Evolutionary conservation across 1,284 basidiomycete species (phyloP).

Genomic region (Lignosus rhinocerotis): DNA sequence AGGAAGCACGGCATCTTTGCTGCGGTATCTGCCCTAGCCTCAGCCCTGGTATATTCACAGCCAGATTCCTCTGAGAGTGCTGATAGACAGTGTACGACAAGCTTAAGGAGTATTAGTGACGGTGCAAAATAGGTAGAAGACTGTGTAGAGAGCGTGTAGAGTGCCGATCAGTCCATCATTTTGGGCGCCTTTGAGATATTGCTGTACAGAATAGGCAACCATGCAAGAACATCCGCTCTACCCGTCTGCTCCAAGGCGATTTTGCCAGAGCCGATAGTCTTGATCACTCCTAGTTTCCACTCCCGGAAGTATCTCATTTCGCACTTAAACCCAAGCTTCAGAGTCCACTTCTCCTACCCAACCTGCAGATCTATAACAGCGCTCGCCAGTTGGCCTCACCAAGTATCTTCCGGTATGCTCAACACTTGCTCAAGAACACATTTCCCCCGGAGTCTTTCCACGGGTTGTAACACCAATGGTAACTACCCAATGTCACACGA

Average conservation of each 20-base stretch:
- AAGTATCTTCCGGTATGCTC: not conserved
- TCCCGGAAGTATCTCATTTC: not conserved
- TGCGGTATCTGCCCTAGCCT: no score
- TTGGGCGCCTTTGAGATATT: not conserved
- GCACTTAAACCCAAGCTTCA: not conserved
- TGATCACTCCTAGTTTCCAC: not conserved
- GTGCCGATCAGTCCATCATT: not conserved
- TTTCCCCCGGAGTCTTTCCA: slow-evolving; percentile 1
- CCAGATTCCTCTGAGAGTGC: no score
- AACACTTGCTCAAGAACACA: not conserved
- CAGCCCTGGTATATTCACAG: no score
- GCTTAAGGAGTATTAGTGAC: no score
- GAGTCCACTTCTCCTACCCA: not conserved
- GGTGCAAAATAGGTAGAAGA: no score
- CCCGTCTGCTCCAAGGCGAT: not conserved
- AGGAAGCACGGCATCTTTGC: no score
- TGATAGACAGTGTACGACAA: no score
- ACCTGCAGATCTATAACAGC: not conserved
- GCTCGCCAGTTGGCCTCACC: not conserved
- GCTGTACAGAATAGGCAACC: not conserved
- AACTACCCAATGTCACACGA: not conserved
- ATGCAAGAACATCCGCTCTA: not conserved
- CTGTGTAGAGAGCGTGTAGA: no score
- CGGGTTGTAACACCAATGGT: not conserved
- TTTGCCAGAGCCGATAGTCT: not conserved